A percentile compares a stretch with the other conserved stretches of the same genome.
These are phyloP conservation scores for Cupressus sempervirens DNA, from an alignment of 75 land plant species.

Conservation along the genomic window DNA sequence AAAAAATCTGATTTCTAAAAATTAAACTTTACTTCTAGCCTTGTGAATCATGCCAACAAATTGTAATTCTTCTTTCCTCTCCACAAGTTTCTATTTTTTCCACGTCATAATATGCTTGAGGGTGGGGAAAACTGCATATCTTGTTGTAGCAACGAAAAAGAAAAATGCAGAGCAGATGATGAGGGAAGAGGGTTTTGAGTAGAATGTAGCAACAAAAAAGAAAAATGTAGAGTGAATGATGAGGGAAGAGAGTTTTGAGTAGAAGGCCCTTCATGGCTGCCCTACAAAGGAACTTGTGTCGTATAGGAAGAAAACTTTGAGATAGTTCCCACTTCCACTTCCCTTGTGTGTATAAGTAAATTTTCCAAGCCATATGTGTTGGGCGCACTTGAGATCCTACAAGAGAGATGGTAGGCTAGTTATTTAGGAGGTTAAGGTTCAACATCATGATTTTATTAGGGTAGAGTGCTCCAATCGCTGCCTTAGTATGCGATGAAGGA, in stretches of 20 bases:
- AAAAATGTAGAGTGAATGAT: too few species aligned
- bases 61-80: too few species aligned
- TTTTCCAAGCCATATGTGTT: slow-evolving; percentile 23
- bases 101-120: too few species aligned
- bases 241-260: background rate
- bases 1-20: too few species aligned
- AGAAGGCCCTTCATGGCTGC: background rate
- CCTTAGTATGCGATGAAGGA: slow-evolving; percentile 23
- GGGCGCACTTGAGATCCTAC: slow-evolving; percentile 26
- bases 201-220: background rate
- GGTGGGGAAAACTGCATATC: too few species aligned
- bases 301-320: background rate
- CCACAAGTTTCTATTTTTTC: too few species aligned
- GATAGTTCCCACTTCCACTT: slow-evolving; percentile 38
- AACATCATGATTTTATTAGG: slow-evolving; percentile 31
- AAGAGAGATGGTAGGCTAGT: slow-evolving; percentile 38
- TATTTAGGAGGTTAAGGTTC: slow-evolving; percentile 27
- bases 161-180: too few species aligned
- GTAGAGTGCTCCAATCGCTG: slow-evolving; percentile 34
- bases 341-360: slow-evolving; percentile 16
- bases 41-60: too few species aligned
- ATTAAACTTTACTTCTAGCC: too few species aligned
- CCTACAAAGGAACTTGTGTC: background rate
- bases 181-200: too few species aligned
- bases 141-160: too few species aligned